A percentile compares a stretch with the other conserved stretches of the same genome.
These are phyloP conservation scores for Hibiscus syriacus DNA, from an alignment of 345 rosid genomes.

Conservation along the genomic window DNA sequence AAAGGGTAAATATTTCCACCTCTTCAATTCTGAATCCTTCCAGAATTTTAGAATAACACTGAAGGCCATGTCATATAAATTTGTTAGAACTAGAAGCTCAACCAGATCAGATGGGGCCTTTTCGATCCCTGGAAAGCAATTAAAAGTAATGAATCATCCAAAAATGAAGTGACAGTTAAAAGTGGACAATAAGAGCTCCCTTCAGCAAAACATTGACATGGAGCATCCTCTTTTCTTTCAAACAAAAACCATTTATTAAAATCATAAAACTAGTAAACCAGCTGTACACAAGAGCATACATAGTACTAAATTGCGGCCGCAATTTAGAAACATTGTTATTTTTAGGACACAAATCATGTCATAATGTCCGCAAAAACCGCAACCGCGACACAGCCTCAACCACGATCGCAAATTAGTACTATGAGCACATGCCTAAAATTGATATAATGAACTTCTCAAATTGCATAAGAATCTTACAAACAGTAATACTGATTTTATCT, in stretches of 20 bases:
- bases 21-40: slow-evolving; percentile 63
- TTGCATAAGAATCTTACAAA: neutral
- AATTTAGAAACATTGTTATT: too few species aligned
- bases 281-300: neutral
- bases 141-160: slow-evolving; percentile 8
- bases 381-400: too few species aligned
- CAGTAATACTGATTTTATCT: neutral
- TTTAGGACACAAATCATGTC: too few species aligned
- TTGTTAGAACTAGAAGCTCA: slow-evolving; percentile 61
- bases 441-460: neutral
- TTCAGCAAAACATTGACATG: neutral
- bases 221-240: neutral
- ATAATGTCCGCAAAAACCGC: too few species aligned
- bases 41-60: slow-evolving; percentile 73
- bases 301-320: too few species aligned
- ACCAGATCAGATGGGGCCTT: slow-evolving; percentile 64
- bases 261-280: neutral
- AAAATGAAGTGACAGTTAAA: neutral
- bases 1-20: slow-evolving; percentile 29
- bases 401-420: too few species aligned
- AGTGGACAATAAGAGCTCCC: neutral
- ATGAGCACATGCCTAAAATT: neutral
- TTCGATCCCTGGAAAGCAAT: slow-evolving; percentile 35
- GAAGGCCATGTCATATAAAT: slow-evolving; percentile 82
- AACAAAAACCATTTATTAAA: neutral